These are phyloP conservation scores for Afroboletus lepidellus DNA, from an alignment of 1,284 basidiomycete species.

Conservation along the genomic window DNA sequence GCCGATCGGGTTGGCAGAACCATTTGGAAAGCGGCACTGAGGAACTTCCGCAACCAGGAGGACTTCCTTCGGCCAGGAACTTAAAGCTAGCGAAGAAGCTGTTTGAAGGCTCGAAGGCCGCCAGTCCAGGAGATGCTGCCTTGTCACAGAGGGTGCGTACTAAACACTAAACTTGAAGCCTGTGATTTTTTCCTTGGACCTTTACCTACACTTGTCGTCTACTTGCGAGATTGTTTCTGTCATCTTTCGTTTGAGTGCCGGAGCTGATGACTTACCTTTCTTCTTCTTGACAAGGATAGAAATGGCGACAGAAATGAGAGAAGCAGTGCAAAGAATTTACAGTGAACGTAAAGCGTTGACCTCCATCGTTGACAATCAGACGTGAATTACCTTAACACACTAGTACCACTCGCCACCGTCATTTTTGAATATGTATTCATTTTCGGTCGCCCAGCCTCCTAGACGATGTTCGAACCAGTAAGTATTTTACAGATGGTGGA, in stretches of 20 bases:
- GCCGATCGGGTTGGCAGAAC: slow-evolving; percentile 70
- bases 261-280: slow-evolving; percentile 33
- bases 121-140: slow-evolving; percentile 54
- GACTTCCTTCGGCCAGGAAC: slow-evolving; percentile 68
- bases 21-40: slow-evolving; percentile 67
- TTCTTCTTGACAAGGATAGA: slow-evolving; percentile 77
- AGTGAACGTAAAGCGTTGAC: slow-evolving; percentile 73
- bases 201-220: slow-evolving; percentile 74
- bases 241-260: not conserved
- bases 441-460: slow-evolving; percentile 81
- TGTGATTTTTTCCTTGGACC: slow-evolving; percentile 43
- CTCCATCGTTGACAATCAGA: slow-evolving; percentile 3
- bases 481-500: slow-evolving; percentile 18
- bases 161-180: not conserved
- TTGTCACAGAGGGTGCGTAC: slow-evolving; percentile 61
- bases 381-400: slow-evolving; percentile 52
- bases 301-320: slow-evolving; percentile 90
- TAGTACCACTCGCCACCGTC: slow-evolving; percentile 81
- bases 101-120: slow-evolving; percentile 65
- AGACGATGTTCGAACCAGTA: slow-evolving; percentile 79
- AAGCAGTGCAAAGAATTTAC: slow-evolving; percentile 82
- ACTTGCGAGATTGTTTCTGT: slow-evolving; percentile 65
- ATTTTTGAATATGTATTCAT: slow-evolving; percentile 80
- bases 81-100: slow-evolving; percentile 74
- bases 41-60: slow-evolving; percentile 59